Conservation (phyloP, 2,329 filamentous ascomycete species). For the Kalmusia sp. region DNA sequence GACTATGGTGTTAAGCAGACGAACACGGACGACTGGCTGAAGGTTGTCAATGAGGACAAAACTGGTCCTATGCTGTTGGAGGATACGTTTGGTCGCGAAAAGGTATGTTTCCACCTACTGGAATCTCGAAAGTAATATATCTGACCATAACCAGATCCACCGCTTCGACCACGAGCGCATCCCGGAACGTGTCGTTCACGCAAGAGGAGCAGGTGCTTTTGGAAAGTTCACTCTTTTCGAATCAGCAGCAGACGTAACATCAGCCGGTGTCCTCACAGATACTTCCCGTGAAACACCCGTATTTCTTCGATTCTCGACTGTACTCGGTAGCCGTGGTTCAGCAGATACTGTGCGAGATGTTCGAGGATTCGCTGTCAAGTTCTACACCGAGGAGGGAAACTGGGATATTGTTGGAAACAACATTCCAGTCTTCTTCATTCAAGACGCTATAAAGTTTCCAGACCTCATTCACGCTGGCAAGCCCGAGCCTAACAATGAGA, state of each 20-base stretch:
- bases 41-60: constrained; percentile 65
- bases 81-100: constrained; percentile 75
- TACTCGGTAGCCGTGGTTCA: constrained; percentile 75
- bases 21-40: constrained; percentile 81
- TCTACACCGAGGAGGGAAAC: constrained; percentile 80
- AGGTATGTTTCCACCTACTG: constrained; percentile 55
- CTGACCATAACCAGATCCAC: constrained; percentile 62
- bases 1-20: constrained; percentile 78
- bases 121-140: neutral
- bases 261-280: constrained; percentile 70
- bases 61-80: constrained; percentile 74
- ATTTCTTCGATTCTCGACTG: constrained; percentile 80
- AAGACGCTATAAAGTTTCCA: constrained; percentile 77
- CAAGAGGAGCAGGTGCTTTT: constrained; percentile 69
- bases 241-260: constrained; percentile 68
- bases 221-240: constrained; percentile 72
- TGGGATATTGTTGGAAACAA: constrained; percentile 79
- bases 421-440: constrained; percentile 78
- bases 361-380: constrained; percentile 78
- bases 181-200: constrained; percentile 72
- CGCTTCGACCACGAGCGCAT: constrained; percentile 80
- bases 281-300: constrained; percentile 71
- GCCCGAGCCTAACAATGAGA: constrained; percentile 73
- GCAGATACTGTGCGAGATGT: constrained; percentile 86
- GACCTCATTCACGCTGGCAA: constrained; percentile 70